Evolutionary conservation across 768 basidiomycete species (phyloP).

Genomic region (Mycena leptocephala): DNA sequence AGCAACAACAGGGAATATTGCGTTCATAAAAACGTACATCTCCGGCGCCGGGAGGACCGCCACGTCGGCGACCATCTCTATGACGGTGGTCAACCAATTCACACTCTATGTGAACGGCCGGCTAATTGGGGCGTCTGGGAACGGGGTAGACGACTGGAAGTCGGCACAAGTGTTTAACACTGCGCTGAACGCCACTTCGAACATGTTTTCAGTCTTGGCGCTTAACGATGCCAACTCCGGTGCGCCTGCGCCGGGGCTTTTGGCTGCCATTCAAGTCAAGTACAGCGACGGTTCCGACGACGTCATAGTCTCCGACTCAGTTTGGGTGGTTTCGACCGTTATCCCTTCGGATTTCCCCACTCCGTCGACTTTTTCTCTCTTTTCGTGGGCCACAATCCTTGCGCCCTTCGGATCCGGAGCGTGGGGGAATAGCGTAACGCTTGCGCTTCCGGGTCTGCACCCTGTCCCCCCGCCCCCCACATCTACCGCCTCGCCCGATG

Average conservation of each 20-base stretch:
- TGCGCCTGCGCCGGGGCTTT: neutral
- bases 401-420: slow-evolving; percentile 14
- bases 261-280: neutral
- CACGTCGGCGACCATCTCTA: neutral
- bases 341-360: slow-evolving; percentile 25
- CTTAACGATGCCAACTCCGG: neutral
- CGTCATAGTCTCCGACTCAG: neutral
- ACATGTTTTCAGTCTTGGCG: slow-evolving; percentile 7
- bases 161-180: neutral
- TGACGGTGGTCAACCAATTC: slow-evolving; percentile 9
- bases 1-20: slow-evolving; percentile 1
- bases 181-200: neutral
- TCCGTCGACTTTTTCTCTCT: neutral
- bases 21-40: neutral
- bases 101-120: slow-evolving; percentile 21
- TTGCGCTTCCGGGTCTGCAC: neutral
- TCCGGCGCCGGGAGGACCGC: neutral
- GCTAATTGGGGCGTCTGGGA: slow-evolving; percentile 8
- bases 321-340: slow-evolving; percentile 6
- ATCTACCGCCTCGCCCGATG: neutral
- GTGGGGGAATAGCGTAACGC: slow-evolving; percentile 17
- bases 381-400: neutral
- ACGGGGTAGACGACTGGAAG: slow-evolving; percentile 12
- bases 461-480: neutral
- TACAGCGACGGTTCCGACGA: neutral